phyloP scores from a whole-genome alignment of 2,329 filamentous ascomycete species.

The Geosmithia morbida region DNA sequence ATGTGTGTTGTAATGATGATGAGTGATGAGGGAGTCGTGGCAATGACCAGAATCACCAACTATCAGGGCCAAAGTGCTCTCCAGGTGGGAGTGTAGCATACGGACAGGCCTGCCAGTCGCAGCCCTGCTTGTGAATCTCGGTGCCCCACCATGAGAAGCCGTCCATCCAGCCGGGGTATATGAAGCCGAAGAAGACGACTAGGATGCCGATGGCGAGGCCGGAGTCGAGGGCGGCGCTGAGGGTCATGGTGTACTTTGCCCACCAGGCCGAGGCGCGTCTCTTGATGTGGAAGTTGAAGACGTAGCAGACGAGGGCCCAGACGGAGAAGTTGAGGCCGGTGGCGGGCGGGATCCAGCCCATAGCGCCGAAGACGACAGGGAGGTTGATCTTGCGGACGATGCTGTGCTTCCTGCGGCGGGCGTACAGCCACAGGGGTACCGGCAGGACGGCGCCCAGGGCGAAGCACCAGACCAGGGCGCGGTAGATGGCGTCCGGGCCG shows the following conservation, averaged over 20 bases:
- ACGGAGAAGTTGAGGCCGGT: constrained; percentile 79
- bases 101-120: constrained; percentile 71
- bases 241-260: constrained; percentile 83
- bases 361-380: constrained; percentile 68
- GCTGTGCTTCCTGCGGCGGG: constrained; percentile 40
- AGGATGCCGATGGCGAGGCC: constrained; percentile 72
- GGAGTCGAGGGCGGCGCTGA: constrained; percentile 71
- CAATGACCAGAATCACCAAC: too few relatives aligned
- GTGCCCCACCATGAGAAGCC: constrained; percentile 81
- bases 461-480: constrained; percentile 69
- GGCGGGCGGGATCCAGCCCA: constrained; percentile 78
- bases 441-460: constrained; percentile 62
- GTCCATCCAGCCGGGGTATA: constrained; percentile 65
- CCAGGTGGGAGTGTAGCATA: constrained; percentile 51
- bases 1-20: not conserved
- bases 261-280: constrained; percentile 63
- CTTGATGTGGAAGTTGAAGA: constrained; percentile 69
- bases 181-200: constrained; percentile 71
- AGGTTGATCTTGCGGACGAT: constrained; percentile 66
- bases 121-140: constrained; percentile 70
- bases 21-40: not conserved
- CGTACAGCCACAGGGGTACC: constrained; percentile 59
- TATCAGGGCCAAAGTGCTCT: constrained; percentile 49
- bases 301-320: constrained; percentile 72
- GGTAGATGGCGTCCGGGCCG: constrained; percentile 59